phyloP scores from a whole-genome alignment of 1,284 basidiomycete species.

The Somion occarium region DNA sequence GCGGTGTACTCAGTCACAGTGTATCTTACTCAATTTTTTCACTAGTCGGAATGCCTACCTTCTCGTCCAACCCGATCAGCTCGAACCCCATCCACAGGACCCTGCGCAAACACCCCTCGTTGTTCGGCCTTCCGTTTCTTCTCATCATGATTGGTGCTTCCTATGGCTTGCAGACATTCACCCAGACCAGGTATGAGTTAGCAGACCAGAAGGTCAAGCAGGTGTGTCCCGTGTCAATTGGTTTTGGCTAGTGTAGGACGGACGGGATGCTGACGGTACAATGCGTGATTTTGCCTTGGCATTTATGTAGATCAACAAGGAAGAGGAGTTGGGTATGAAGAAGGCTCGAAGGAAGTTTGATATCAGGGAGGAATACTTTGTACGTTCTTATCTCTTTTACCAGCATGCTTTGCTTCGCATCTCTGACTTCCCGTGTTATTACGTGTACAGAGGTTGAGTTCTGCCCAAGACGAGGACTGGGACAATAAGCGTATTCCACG shows the following conservation, averaged over 20 bases:
- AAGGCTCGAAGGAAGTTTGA: conserved; percentile 85
- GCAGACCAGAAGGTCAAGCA: conserved; percentile 77
- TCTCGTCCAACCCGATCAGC: conserved; percentile 52
- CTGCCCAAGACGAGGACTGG: conserved; percentile 68
- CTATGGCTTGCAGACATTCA: conserved; percentile 82
- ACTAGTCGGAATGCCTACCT: conserved; percentile 44
- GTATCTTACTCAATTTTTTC: too few species aligned
- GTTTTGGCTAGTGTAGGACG: too few species aligned
- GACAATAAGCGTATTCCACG: conserved; percentile 83
- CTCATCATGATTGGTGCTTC: conserved; percentile 82
- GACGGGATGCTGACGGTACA: not conserved
- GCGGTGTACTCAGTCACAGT: too few species aligned
- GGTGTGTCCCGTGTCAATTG: conserved; percentile 35
- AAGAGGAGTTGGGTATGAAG: conserved; percentile 81
- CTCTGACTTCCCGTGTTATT: conserved; percentile 3
- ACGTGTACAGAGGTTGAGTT: conserved; percentile 55
- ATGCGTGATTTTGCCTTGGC: not conserved
- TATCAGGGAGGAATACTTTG: conserved; percentile 94
- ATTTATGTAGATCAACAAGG: conserved; percentile 58
- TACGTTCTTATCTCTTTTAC: conserved; percentile 54
- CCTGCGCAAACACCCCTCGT: conserved; percentile 53
- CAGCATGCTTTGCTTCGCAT: too few species aligned
- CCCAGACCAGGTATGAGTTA: conserved; percentile 89
- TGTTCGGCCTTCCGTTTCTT: conserved; percentile 89
- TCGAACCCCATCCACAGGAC: conserved; percentile 38